Base-by-base conservation (phyloP, 1,284 basidiomycete species). In the Tilletia indica region DNA sequence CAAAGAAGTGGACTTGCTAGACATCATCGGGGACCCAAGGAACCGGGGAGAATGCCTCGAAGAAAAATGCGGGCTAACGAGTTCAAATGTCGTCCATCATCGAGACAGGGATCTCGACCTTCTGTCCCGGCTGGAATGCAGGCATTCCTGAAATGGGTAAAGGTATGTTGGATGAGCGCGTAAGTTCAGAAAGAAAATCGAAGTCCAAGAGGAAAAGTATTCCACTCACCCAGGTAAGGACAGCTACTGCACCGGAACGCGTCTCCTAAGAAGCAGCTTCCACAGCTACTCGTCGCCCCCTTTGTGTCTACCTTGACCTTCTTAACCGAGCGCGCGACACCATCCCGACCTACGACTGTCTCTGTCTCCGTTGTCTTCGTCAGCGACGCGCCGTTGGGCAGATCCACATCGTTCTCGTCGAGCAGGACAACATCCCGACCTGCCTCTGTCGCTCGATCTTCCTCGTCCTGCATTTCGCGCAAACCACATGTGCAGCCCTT, bases 41-140 rank as follows among this genome's bases (percentile, higher is more conserved):
- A 49, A 14, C 14, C 21, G 54, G n/a, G 47, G 25, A 31, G 25
- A 31, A 31, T 31, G 25, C 25, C 25, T 58, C 21, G 14, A 58
- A 21, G 8, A 8, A 12, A 9, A 25, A 58, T 16, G 21, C 11
- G 9, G 25, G 31, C 16, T 16, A 1, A 9, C 25, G 31, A 21
- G n/a, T 8, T 68, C 66, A 78, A 68, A 83, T 71, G 64, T 82
- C 82, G 69, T 84, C 82, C 71, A 82, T 82, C 82, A 84, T 84
- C 3, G 73, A 73, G 1, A 69, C 70, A 2, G 82, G 82, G 49
- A 89, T 85, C 81, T 94, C 91, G 56, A 98, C 94, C 87, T 97
- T 95, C 87, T 98, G 93, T 70, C 97, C 97, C 0, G 97, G 96
- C 86, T 97, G 93, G 87, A 99, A 99, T 3, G 96, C 93, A 68